A percentile compares a stretch with the other conserved stretches of the same genome.
Conservation (phyloP, 108 stramenopile genomes). For the Nannochloropsis salina region DNA sequence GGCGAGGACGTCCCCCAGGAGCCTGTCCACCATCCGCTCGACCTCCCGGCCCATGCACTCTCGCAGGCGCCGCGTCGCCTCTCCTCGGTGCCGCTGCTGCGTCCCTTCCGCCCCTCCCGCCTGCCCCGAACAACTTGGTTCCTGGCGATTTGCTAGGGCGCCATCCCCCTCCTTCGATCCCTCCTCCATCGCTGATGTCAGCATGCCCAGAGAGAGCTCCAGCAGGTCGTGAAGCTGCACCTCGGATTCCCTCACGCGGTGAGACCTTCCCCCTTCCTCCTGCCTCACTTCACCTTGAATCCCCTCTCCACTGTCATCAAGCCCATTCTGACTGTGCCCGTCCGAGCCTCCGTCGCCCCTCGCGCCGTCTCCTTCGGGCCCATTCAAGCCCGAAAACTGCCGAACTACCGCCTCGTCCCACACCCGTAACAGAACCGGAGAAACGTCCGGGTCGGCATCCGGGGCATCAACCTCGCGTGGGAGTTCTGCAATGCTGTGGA, state of each 20-base stretch:
- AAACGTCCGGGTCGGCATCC: not conserved
- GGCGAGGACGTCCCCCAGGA: not conserved
- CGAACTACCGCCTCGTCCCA: not conserved
- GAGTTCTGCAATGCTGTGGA: not conserved
- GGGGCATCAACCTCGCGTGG: too few relatives aligned
- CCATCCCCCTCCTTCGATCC: not conserved
- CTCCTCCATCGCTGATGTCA: not conserved
- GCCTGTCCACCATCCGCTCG: not conserved
- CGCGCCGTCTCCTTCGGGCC: not conserved
- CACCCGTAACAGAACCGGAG: not conserved
- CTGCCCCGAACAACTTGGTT: not conserved
- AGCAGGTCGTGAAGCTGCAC: constrained; percentile 9
- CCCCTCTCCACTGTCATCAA: not conserved
- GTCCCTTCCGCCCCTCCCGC: not conserved
- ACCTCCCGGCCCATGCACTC: not conserved
- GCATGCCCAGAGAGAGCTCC: not conserved
- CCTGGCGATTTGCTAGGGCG: too few relatives aligned
- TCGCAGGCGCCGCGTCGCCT: not conserved
- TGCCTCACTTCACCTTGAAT: not conserved
- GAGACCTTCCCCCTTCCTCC: not conserved
- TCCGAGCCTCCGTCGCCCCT: too few relatives aligned
- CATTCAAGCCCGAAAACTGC: not conserved
- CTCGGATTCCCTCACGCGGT: not conserved
- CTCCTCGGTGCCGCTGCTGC: not conserved
- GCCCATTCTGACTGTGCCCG: too few relatives aligned